Percentiles rank a stretch among this genome's conserved stretches.
phyloP scores from a whole-genome alignment of 2,329 filamentous ascomycete species.

The Laburnicola sp. region DNA sequence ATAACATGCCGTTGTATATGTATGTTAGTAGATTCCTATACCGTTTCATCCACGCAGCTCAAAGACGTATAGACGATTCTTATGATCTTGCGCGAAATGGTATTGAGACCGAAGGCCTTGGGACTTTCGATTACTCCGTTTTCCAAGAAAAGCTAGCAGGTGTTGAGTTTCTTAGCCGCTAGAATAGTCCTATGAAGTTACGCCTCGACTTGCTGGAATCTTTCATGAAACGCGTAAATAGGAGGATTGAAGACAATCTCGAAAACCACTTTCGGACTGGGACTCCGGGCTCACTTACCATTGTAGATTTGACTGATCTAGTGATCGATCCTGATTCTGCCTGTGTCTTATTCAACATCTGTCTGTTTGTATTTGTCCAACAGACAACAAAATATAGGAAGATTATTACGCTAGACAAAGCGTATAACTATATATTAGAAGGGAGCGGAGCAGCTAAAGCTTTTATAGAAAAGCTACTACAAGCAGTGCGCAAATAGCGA shows the following conservation, averaged over 20 bases:
- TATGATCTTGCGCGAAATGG: not conserved
- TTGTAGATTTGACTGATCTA: constrained; percentile 72
- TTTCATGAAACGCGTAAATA: constrained; percentile 7
- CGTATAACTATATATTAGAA: constrained; percentile 71
- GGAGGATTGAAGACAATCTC: not conserved
- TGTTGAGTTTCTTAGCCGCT: constrained; percentile 6
- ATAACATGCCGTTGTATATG: not conserved
- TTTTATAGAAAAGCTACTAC: constrained; percentile 64
- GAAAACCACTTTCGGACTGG: constrained; percentile 10
- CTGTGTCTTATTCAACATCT: constrained; percentile 72
- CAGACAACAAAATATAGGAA: constrained; percentile 45
- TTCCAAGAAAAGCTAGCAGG: constrained; percentile 11
- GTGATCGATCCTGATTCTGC: constrained; percentile 68
- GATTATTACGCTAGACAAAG: constrained; percentile 72
- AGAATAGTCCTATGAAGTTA: constrained; percentile 14
- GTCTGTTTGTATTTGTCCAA: constrained; percentile 64
- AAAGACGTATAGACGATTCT: constrained; percentile 15
- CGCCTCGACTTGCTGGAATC: constrained; percentile 19
- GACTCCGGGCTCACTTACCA: constrained; percentile 59
- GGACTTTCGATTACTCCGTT: constrained; percentile 11
- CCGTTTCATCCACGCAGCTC: constrained; percentile 13
- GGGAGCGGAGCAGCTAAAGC: constrained; percentile 49
- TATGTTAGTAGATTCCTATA: constrained; percentile 21
- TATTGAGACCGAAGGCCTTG: constrained; percentile 2
- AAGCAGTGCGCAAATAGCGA: constrained; percentile 68